These are phyloP conservation scores for Raffaelea arxii DNA, from an alignment of 2,329 filamentous ascomycete species.

Conservation along the genomic window DNA sequence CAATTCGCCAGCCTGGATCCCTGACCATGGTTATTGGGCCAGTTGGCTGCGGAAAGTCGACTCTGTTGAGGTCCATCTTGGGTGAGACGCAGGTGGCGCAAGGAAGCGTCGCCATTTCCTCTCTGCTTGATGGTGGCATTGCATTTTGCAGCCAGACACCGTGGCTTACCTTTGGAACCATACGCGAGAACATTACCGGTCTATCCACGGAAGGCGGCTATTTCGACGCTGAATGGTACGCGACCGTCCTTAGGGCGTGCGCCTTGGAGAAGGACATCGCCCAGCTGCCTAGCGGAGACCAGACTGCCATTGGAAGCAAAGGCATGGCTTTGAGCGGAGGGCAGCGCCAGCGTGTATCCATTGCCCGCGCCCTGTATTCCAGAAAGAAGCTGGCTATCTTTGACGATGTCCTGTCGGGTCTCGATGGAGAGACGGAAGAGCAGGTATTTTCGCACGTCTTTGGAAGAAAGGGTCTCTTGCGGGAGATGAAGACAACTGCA, in stretches of 20 bases:
- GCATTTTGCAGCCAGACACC: constrained; percentile 21
- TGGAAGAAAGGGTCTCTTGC: constrained; percentile 29
- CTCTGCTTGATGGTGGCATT: constrained; percentile 20
- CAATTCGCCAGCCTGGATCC: not conserved
- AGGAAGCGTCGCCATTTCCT: constrained; percentile 22
- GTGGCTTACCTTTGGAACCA: constrained; percentile 29
- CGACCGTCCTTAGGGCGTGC: constrained; percentile 17
- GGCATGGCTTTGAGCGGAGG: constrained; percentile 19
- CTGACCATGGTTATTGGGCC: constrained; percentile 27
- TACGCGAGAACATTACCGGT: constrained; percentile 29
- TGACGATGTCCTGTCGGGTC: constrained; percentile 35
- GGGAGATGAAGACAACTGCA: constrained; percentile 26
- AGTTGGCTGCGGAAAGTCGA: constrained; percentile 32
- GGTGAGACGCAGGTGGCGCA: constrained; percentile 21
- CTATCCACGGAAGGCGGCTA: not conserved
- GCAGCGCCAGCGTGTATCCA: constrained; percentile 20
- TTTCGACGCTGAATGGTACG: constrained; percentile 18
- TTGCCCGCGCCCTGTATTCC: constrained; percentile 37
- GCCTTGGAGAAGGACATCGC: constrained; percentile 15
- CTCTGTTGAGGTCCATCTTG: constrained; percentile 25
- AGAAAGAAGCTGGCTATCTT: constrained; percentile 28
- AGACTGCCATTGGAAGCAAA: constrained; percentile 14
- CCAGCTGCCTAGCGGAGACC: constrained; percentile 15
- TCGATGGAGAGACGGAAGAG: constrained; percentile 36
- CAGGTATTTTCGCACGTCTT: constrained; percentile 32